Base-by-base conservation (phyloP, 2,329 filamentous ascomycete genomes). In the Penicillium sp. region DNA sequence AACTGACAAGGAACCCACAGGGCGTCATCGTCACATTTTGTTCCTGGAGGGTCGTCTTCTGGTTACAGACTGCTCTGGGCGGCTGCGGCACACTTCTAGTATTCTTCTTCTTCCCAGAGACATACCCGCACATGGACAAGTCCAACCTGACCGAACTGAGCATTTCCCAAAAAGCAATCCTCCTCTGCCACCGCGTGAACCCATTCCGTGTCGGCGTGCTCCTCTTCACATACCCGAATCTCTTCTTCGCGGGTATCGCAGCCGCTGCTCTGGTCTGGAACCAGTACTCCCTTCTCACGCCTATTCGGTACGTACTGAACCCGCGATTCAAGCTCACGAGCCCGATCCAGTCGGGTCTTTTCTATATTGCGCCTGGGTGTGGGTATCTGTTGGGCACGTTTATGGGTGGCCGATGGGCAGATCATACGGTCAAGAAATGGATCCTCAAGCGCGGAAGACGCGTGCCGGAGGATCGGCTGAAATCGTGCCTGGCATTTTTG, bases 11-110 rank as follows among this genome's bases (percentile, higher is more conserved):
- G 67, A 32, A 22, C 85, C 6, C 81, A 86, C 81, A 86, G 44
- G 87, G 86, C 20, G 81, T 89, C 36, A 87, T 91, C 41, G 84
- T 89, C 13, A 89, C 85, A 0, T 89, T 81, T 65, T 74, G 76
- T 6, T 78, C 76, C 2, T 91, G 87, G 87, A 76, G 85, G 14
- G 78, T 79, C 34, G 87, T 89, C 43, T 89, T 89, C 69, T 89
- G 85, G 82, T 72, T 90, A 0, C 86, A 89, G 61, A 81, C 82
- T 0, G 85, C 78, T 0, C 73, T 89, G 5, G 82, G 82, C 0
- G 84, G 78, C 1, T 61, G 77, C 0, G 82, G 79, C 0, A 72
- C 77, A 0, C 16, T 82, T 0, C 76, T 83, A 0, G 76, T 86
- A 26, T 77, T 80, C 54, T 80, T 87, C 56, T 69, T 87, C 10